Percentiles rank a stretch among this genome's conserved stretches.
phyloP scores from a whole-genome alignment of 345 rosid species.

The Pugionium cornutum region DNA sequence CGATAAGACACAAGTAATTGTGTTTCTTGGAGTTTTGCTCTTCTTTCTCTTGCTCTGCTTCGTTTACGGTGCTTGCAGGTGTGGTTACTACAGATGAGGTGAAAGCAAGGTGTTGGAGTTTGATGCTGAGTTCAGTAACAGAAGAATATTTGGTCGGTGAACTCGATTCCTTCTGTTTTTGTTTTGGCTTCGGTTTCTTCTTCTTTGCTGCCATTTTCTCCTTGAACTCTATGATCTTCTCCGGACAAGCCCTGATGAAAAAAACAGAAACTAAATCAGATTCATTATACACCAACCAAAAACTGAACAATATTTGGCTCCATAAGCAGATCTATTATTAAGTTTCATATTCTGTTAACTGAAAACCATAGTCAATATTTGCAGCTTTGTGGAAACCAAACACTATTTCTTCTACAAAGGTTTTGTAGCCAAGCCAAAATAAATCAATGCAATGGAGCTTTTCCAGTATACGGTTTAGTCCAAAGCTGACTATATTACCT shows the following conservation, averaged over 20 bases:
- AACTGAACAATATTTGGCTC: neutral
- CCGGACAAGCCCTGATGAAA: slow-evolving; percentile 75
- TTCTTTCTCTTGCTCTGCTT: slow-evolving; percentile 32
- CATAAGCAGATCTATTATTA: no score
- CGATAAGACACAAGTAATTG: slow-evolving; percentile 29
- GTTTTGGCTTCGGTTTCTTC: slow-evolving; percentile 42
- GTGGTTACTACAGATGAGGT: slow-evolving; percentile 30
- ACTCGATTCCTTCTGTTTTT: slow-evolving; percentile 48
- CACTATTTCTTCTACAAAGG: no score
- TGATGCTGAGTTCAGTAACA: slow-evolving; percentile 50
- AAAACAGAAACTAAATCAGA: neutral
- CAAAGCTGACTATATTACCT: neutral
- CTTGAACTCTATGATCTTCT: slow-evolving; percentile 69
- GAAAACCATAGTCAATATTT: neutral
- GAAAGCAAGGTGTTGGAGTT: slow-evolving; percentile 63
- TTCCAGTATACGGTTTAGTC: no score
- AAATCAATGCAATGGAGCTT: no score
- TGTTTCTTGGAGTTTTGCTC: slow-evolving; percentile 25
- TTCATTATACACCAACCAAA: neutral
- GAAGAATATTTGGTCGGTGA: slow-evolving; percentile 31
- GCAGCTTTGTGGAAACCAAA: slow-evolving; percentile 10
- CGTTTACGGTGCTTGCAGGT: slow-evolving; percentile 33
- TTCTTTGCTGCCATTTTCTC: slow-evolving; percentile 55
- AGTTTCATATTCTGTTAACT: no score
- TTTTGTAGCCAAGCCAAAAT: no score